These are phyloP conservation scores for Phylloporus scabripes DNA, from an alignment of 768 basidiomycete species.

Conservation along the genomic window DNA sequence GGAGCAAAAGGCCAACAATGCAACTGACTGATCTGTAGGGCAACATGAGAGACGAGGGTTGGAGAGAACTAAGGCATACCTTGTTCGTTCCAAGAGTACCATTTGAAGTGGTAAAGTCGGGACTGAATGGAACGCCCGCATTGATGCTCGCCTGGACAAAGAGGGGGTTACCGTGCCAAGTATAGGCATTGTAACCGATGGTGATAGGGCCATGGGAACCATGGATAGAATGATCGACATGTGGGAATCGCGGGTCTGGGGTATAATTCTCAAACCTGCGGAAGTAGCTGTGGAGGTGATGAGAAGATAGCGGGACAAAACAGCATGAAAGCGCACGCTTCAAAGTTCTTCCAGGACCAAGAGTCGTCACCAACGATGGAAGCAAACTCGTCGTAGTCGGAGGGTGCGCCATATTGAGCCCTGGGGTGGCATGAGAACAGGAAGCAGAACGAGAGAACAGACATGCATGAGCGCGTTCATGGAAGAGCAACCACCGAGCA, in stretches of 20 bases:
- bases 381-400: slow-evolving; percentile 67
- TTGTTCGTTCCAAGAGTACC: slow-evolving; percentile 60
- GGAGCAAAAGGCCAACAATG: not conserved
- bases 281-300: slow-evolving; percentile 49
- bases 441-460: not conserved
- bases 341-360: slow-evolving; percentile 54
- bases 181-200: slow-evolving; percentile 51
- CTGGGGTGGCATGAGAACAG: slow-evolving; percentile 14
- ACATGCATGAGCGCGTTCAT: slow-evolving; percentile 55
- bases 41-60: not conserved
- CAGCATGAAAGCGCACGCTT: slow-evolving; percentile 31
- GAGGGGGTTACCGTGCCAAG: slow-evolving; percentile 40
- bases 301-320: not conserved
- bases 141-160: slow-evolving; percentile 52
- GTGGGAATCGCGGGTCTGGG: slow-evolving; percentile 45
- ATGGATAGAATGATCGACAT: slow-evolving; percentile 41
- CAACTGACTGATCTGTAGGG: slow-evolving; percentile 42
- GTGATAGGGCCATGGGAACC: slow-evolving; percentile 53
- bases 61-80: slow-evolving; percentile 32
- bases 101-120: slow-evolving; percentile 51
- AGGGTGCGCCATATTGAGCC: slow-evolving; percentile 60
- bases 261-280: slow-evolving; percentile 59
- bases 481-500: slow-evolving; percentile 69
- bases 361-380: slow-evolving; percentile 45
- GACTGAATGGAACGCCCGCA: slow-evolving; percentile 45